Conservation (phyloP, 2,329 filamentous ascomycete species). For the Hymenoscyphus linearis region DNA sequence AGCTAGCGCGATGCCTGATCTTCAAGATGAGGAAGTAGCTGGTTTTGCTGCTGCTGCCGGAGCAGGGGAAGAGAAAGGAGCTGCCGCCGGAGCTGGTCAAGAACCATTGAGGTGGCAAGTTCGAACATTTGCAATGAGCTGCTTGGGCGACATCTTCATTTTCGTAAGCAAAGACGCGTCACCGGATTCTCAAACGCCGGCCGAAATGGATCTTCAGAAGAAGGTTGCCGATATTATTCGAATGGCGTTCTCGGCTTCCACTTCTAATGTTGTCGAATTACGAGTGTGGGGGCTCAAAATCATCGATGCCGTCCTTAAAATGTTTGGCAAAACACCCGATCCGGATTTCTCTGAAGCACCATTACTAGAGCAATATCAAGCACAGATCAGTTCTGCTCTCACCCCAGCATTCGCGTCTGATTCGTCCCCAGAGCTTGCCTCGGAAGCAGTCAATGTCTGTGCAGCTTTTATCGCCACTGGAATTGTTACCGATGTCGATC, state of each 20-base stretch:
- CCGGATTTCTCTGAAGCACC: slow-evolving; percentile 98
- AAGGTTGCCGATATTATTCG: slow-evolving; percentile 88
- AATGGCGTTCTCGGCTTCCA: slow-evolving; percentile 96
- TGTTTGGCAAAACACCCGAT: slow-evolving; percentile 93
- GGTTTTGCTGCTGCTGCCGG: slow-evolving; percentile 77
- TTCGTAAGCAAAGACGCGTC: slow-evolving; percentile 75
- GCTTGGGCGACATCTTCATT: slow-evolving; percentile 75
- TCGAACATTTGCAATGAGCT: slow-evolving; percentile 86
- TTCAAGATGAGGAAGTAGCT: slow-evolving; percentile 94
- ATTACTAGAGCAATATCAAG: slow-evolving; percentile 94
- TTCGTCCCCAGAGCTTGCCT: slow-evolving; percentile 91
- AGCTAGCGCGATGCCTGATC: slow-evolving; percentile 58
- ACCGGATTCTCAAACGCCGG: slow-evolving; percentile 70
- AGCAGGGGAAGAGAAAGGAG: slow-evolving; percentile 51
- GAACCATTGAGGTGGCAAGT: slow-evolving; percentile 95
- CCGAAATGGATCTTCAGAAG: slow-evolving; percentile 73
- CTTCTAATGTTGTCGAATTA: slow-evolving; percentile 83
- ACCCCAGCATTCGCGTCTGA: slow-evolving; percentile 95
- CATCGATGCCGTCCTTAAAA: slow-evolving; percentile 86
- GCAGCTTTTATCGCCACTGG: slow-evolving; percentile 97
- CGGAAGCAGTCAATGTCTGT: slow-evolving; percentile 94
- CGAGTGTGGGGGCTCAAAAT: slow-evolving; percentile 90
- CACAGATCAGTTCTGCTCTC: slow-evolving; percentile 92
- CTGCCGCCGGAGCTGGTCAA: slow-evolving; percentile 56
- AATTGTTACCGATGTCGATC: slow-evolving; percentile 93